phyloP scores from a whole-genome alignment of 352 stramenopile species.

The Globisporangium emineosum region DNA sequence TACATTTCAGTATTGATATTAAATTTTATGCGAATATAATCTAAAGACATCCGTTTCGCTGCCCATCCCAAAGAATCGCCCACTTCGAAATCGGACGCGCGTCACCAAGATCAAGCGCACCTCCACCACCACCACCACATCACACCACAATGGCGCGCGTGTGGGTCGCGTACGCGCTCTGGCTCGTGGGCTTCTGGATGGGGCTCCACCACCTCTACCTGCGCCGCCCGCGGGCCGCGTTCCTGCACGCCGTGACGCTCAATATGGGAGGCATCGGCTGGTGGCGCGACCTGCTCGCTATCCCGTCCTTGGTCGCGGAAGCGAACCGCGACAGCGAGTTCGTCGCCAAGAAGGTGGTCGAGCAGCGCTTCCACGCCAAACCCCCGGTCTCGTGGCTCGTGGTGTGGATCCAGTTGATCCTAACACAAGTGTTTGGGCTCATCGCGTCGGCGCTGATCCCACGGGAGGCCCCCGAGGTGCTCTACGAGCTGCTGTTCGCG shows the following conservation, averaged over 20 bases:
- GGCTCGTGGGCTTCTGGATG: constrained; percentile 22
- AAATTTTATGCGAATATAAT: not conserved
- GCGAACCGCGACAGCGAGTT: constrained; percentile 21
- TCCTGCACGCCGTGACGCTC: constrained; percentile 20
- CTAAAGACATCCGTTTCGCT: not conserved
- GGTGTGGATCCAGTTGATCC: constrained; percentile 11
- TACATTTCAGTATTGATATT: not conserved
- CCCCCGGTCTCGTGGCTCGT: constrained; percentile 17
- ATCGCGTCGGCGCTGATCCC: constrained; percentile 17
- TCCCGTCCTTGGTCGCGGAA: constrained; percentile 18
- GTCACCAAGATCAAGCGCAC: not conserved
- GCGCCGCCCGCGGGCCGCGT: constrained; percentile 17
- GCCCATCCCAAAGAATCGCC: not conserved
- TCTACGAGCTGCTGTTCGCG: constrained; percentile 20
- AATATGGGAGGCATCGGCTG: constrained; percentile 21
- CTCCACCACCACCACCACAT: too few relatives aligned
- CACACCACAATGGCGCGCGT: constrained; percentile 1
- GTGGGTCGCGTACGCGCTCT: constrained; percentile 19
- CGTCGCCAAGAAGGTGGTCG: constrained; percentile 10
- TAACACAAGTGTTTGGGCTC: constrained; percentile 6
- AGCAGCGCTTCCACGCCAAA: constrained; percentile 13
- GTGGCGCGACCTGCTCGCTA: constrained; percentile 20
- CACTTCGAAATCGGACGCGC: not conserved
- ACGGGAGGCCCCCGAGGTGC: not conserved
- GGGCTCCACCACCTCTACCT: constrained; percentile 28